Conservation (phyloP, 2,329 filamentous ascomycete species). For the Ceratocystiopsis brevicomis region DNA sequence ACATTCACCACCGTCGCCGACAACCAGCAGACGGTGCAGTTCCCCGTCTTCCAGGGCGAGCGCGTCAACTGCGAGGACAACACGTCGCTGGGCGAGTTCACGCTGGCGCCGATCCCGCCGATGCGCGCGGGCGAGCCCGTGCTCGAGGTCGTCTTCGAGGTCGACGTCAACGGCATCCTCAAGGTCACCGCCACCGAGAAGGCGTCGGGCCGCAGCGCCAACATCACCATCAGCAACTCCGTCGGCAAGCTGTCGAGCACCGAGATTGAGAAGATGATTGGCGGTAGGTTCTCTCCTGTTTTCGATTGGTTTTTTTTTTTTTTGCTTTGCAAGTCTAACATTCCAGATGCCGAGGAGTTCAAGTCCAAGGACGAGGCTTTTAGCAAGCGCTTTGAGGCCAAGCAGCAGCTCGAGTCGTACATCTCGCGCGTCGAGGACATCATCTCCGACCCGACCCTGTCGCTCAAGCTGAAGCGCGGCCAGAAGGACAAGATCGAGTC, state of each 20-base stretch:
- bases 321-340: neutral
- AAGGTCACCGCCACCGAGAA: conserved; percentile 99
- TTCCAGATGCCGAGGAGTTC: conserved; percentile 79
- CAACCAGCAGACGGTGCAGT: conserved; percentile 66
- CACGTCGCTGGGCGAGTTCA: conserved; percentile 94
- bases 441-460: conserved; percentile 86
- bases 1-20: conserved; percentile 79
- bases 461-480: conserved; percentile 93
- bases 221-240: conserved; percentile 99
- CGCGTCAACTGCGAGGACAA: conserved; percentile 97
- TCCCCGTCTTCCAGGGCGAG: conserved; percentile 91
- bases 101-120: conserved; percentile 70
- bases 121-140: conserved; percentile 90
- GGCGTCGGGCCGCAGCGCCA: conserved; percentile 90
- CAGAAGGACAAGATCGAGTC: conserved; percentile 99
- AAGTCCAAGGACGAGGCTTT: conserved; percentile 96
- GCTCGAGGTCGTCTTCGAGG: conserved; percentile 95
- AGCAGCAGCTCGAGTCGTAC: conserved; percentile 98
- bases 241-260: conserved; percentile 88
- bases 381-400: conserved; percentile 97
- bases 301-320: too few relatives aligned
- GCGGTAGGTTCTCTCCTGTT: conserved; percentile 37
- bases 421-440: conserved; percentile 98
- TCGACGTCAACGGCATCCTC: conserved; percentile 98
- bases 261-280: conserved; percentile 98